These are phyloP conservation scores for Trichaptum fuscoviolaceum DNA, from an alignment of 768 basidiomycete species.

Conservation along the genomic window DNA sequence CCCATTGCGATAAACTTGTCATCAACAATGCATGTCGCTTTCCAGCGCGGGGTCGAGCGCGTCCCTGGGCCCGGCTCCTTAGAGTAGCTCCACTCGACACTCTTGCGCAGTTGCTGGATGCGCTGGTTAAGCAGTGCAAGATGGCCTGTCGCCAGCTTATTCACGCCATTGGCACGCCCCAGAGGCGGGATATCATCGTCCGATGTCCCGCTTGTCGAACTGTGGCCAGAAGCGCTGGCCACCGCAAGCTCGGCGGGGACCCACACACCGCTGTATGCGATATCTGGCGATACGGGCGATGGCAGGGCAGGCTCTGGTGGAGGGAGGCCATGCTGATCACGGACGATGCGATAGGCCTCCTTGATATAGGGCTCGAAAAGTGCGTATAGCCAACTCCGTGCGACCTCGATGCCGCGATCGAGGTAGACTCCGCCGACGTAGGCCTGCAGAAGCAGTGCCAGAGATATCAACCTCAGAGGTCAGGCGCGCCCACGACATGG, in stretches of 20 bases:
- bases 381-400: slow-evolving; percentile 52
- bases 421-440: slow-evolving; percentile 75
- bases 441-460: slow-evolving; percentile 37
- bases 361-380: slow-evolving; percentile 61
- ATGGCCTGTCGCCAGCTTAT: slow-evolving; percentile 41
- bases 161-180: neutral
- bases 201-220: neutral
- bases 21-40: slow-evolving; percentile 57
- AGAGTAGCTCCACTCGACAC: slow-evolving; percentile 69
- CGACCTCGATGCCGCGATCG: slow-evolving; percentile 58
- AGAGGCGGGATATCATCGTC: slow-evolving; percentile 18
- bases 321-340: slow-evolving; percentile 62
- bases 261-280: slow-evolving; percentile 10
- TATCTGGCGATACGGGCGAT: slow-evolving; percentile 18
- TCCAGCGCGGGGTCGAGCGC: slow-evolving; percentile 74
- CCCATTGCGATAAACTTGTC: slow-evolving; percentile 57
- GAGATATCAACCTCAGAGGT: neutral
- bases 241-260: slow-evolving; percentile 4
- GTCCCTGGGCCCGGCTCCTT: slow-evolving; percentile 41
- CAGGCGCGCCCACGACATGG: neutral
- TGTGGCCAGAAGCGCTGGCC: slow-evolving; percentile 4
- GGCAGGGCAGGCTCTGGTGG: slow-evolving; percentile 26
- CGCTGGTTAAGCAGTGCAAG: slow-evolving; percentile 79
- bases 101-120: slow-evolving; percentile 50
- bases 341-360: slow-evolving; percentile 58